A percentile compares a stretch with the other conserved stretches of the same genome.
Evolutionary conservation across 2,329 filamentous ascomycete genomes (phyloP).

Genomic region (Neonectria ditissima): DNA sequence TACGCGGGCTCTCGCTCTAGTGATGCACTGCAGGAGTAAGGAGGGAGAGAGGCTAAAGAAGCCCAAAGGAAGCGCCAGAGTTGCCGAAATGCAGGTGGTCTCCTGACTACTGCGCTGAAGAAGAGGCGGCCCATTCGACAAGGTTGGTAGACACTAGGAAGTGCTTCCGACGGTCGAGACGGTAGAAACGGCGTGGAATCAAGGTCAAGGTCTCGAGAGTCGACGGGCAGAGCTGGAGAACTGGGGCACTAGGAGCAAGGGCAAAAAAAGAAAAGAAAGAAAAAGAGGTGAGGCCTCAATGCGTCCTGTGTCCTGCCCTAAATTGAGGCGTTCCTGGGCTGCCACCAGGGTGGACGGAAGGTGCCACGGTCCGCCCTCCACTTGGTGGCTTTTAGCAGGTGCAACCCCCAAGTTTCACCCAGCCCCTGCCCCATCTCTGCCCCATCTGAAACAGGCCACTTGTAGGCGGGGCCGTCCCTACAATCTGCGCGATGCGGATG

Average conservation of each 20-base stretch:
- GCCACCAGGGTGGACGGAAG: conserved; percentile 27
- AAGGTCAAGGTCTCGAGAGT: conserved; percentile 5
- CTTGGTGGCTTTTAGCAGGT: conserved; percentile 13
- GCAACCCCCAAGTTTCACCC: conserved; percentile 36
- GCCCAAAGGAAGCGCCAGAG: background rate
- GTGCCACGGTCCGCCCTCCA: conserved; percentile 30
- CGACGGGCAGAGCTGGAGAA: too few species aligned
- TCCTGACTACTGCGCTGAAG: background rate
- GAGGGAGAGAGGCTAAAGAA: background rate
- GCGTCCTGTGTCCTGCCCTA: background rate
- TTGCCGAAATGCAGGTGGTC: background rate
- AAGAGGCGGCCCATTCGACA: background rate
- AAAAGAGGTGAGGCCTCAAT: background rate
- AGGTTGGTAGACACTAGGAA: background rate
- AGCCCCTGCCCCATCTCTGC: conserved; percentile 25
- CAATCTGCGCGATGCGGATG: conserved; percentile 11
- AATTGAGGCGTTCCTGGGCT: conserved; percentile 6
- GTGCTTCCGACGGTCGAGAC: conserved; percentile 5
- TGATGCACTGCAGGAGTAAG: conserved; percentile 10
- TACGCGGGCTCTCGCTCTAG: background rate
- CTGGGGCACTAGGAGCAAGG: background rate
- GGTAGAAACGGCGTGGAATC: conserved; percentile 9
- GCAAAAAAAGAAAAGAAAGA: background rate
- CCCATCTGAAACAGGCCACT: conserved; percentile 41
- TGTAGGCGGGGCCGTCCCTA: conserved; percentile 21